Evolutionary conservation across 2,329 filamentous ascomycete genomes (phyloP).

Genomic region (Chalaropsis thielavioides): DNA sequence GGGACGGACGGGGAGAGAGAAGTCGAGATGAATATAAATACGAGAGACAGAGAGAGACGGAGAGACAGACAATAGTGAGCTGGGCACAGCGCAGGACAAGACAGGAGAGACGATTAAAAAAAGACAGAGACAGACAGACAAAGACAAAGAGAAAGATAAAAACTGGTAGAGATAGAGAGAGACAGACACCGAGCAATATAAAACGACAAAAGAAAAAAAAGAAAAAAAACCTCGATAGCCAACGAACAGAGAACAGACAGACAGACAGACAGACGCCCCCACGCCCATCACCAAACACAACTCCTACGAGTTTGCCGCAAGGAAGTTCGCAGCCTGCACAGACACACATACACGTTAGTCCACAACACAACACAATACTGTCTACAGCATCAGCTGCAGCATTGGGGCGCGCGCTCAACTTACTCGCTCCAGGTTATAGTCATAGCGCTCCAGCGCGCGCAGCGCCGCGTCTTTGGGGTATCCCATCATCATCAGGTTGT

Average conservation of each 20-base stretch:
- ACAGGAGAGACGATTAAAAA: neutral
- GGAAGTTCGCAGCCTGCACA: conserved; percentile 18
- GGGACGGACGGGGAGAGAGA: neutral
- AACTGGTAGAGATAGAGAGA: neutral
- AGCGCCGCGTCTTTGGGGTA: conserved; percentile 62
- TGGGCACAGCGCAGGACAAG: no score
- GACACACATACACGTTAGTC: neutral
- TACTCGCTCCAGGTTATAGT: conserved; percentile 93
- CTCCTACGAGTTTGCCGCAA: conserved; percentile 8
- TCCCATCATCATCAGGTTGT: conserved; percentile 80
- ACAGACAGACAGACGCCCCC: neutral
- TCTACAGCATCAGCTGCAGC: no score
- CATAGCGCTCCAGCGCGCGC: conserved; percentile 75
- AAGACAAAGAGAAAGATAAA: neutral
- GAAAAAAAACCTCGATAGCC: no score
- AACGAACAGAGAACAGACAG: no score
- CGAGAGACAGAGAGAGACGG: neutral
- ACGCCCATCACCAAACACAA: neutral
- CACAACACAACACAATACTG: no score
- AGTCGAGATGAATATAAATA: neutral
- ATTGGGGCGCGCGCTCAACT: conserved; percentile 24
- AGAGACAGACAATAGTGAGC: no score
- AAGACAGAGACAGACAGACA: neutral
- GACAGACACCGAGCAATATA: neutral
- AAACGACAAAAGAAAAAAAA: conserved; percentile 1